Conservation (phyloP, 208 protist species). For the Angomonas ambiguus region DNA sequence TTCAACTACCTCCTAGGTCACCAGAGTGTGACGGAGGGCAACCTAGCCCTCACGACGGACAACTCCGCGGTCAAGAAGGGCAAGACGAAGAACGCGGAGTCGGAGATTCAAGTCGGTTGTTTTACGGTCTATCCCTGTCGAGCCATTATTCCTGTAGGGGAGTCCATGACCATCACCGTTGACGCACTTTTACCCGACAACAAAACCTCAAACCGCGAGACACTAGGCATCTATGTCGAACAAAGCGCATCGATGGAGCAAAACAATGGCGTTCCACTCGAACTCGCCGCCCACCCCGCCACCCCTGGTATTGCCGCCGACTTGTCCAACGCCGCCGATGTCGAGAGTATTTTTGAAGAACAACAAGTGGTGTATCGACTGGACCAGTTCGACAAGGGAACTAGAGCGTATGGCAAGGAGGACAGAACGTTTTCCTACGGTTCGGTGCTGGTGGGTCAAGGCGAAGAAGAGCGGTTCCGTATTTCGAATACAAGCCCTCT, state of each 20-base stretch:
- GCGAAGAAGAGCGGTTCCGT: slow-evolving; percentile 90
- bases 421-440: slow-evolving; percentile 93
- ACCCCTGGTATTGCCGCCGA: slow-evolving; percentile 91
- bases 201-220: slow-evolving; percentile 53
- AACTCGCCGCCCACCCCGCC: slow-evolving; percentile 91
- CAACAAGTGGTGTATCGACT: slow-evolving; percentile 90
- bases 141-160: slow-evolving; percentile 67
- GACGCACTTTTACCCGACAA: slow-evolving; percentile 63
- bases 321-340: slow-evolving; percentile 63
- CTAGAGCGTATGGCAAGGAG: slow-evolving; percentile 86
- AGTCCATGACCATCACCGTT: slow-evolving; percentile 54
- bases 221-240: slow-evolving; percentile 86
- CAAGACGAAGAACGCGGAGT: slow-evolving; percentile 22
- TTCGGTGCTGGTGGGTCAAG: slow-evolving; percentile 75
- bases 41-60: not conserved
- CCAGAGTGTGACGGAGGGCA: not conserved
- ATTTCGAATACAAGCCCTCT: slow-evolving; percentile 94
- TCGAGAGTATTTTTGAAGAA: slow-evolving; percentile 97
- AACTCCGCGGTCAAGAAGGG: slow-evolving; percentile 15
- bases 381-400: slow-evolving; percentile 50
- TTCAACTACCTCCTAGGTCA: slow-evolving; percentile 73
- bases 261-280: slow-evolving; percentile 76
- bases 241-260: slow-evolving; percentile 79
- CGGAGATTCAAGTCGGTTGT: slow-evolving; percentile 56
- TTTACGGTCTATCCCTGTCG: slow-evolving; percentile 69